Base-by-base conservation (phyloP, 2,329 filamentous ascomycete genomes). In the Nannizziopsis arthrosporioides region DNA sequence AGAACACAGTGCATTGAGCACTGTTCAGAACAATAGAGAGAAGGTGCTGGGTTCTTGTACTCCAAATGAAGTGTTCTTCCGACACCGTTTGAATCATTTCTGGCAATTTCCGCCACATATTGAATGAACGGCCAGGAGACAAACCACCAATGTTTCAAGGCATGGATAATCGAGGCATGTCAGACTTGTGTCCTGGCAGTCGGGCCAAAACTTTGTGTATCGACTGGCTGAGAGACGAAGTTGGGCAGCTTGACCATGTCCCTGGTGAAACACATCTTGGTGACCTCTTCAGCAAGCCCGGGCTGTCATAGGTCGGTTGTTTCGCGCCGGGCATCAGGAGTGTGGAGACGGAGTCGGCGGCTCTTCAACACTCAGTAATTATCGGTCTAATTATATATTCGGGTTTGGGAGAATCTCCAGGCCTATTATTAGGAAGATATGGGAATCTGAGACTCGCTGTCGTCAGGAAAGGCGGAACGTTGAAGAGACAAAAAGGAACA, bases 181-280 rank as follows among this genome's bases (percentile, higher is more conserved):
- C 19, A 34, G 34, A 9, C 45, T 32, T 36, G 30, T 12, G 30
- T 31, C 6, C 22, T 37, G 37, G 15, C 45, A 42, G 18, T 3
- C 10, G 27, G 15, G 10, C 5, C 6, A 19, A 39, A 38, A 31
- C n/a, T 10, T 34, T 22, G 12, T 19, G 17, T n/a, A 50, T 42
- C 19, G 42, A 50, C 48, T 50, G 48, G 48, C 30, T 46, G 32
- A 22, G 19, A 47, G 43, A 9, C 31, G 9, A 42, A 46, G 48
- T 50, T 46, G 42, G 37, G 44, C 37, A 43, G 19, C 22, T 42
- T 46, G 38, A 37, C 32, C 48, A 19, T 46, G 19, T 50, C 15
- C 7, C 6, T 43, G 30, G 18, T 50, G 48, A 50, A 46, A 50
- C 48, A 39, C 12, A 18, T 27, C 10, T 40, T 30, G 45, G 31